A percentile compares a stretch with the other conserved stretches of the same genome.
Conservation (phyloP, 768 basidiomycete genomes). For the Tylopilus cervinicoccineus region DNA sequence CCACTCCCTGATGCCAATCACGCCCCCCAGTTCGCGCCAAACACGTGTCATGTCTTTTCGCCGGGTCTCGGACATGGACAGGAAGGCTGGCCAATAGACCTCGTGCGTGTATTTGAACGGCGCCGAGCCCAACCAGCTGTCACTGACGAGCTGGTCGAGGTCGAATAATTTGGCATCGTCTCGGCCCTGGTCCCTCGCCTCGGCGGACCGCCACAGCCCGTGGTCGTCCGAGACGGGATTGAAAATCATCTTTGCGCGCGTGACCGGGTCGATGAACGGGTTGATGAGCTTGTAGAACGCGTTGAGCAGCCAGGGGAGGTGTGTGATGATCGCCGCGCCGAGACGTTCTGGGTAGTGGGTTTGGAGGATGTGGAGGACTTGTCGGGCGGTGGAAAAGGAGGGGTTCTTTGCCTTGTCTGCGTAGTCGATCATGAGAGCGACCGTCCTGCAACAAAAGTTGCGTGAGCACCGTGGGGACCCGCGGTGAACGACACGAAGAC, state of each 20-base stretch:
- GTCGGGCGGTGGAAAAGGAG: constrained; percentile 35
- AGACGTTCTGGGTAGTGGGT: constrained; percentile 87
- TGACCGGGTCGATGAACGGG: constrained; percentile 82
- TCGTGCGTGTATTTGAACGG: constrained; percentile 73
- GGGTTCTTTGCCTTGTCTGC: constrained; percentile 66
- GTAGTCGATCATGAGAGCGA: constrained; percentile 74
- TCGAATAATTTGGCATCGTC: constrained; percentile 46
- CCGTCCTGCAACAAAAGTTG: constrained; percentile 39
- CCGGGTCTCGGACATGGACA: constrained; percentile 50
- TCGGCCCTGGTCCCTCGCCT: constrained; percentile 16
- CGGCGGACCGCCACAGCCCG: constrained; percentile 27
- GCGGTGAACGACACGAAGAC: constrained; percentile 11
- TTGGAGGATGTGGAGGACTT: constrained; percentile 62
- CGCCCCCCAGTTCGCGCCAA: constrained; percentile 69
- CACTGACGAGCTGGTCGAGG: constrained; percentile 62
- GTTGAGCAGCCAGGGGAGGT: constrained; percentile 76
- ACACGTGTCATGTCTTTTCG: constrained; percentile 46
- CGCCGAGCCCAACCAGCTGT: constrained; percentile 64
- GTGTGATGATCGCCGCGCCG: constrained; percentile 66
- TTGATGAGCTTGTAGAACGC: constrained; percentile 74
- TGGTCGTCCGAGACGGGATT: constrained; percentile 45
- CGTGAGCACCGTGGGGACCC: not conserved
- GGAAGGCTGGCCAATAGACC: constrained; percentile 68
- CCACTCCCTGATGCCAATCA: constrained; percentile 74
- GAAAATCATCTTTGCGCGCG: constrained; percentile 70